Evolutionary conservation across 1,284 basidiomycete species (phyloP), one percentile per base, ranked within the genome.

Genomic region (Cryptococcus jaspeensis): DNA sequence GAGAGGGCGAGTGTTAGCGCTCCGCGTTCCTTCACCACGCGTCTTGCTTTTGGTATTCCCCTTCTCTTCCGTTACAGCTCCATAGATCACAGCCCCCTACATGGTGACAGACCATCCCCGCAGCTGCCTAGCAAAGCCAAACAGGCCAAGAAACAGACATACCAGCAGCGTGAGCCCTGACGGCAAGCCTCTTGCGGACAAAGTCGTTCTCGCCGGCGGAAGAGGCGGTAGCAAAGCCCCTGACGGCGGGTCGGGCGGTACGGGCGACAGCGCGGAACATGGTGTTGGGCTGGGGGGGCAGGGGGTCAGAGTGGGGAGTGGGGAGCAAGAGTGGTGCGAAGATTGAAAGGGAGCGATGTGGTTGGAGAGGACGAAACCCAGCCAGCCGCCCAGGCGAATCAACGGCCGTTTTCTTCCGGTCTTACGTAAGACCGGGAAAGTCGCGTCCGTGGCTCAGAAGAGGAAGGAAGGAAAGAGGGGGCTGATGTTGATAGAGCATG

Each of bases 101-200:
- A 20, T 49, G 16, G 18, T 9, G 8, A 11, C 23, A 9, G 5
- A 18, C 25, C 22, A 11, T 12, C 13, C 20, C 13, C 15, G 18
- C 28, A 32, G 9, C 28, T 16, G 39, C 35, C 32, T 32, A 13
- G 15, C 22, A 32, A 23, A 13, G 5, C 20, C 0, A n/a, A 43
- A 25, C 13, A 58, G 35, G 13, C 35, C 20, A 45, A 20, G 32
- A 38, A 5, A 13, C 20, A 58, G 9, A 67, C 72, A 49, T 60
- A 76, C 74, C 67, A 50, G 60, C 60, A 62, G 74, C 71, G 66
- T 76, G 74, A 23, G 60, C 67, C 59, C 65, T 64, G 54, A 71
- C 68, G 42, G 69, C 71, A 37, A 59, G 50, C 53, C 73, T 60
- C 55, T 70, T 59, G 45, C 67, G 61, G 45, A 70, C 43, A 51